These are phyloP conservation scores for Primulina huaijiensis DNA, from an alignment of 257 asterid genomes.

Conservation along the genomic window DNA sequence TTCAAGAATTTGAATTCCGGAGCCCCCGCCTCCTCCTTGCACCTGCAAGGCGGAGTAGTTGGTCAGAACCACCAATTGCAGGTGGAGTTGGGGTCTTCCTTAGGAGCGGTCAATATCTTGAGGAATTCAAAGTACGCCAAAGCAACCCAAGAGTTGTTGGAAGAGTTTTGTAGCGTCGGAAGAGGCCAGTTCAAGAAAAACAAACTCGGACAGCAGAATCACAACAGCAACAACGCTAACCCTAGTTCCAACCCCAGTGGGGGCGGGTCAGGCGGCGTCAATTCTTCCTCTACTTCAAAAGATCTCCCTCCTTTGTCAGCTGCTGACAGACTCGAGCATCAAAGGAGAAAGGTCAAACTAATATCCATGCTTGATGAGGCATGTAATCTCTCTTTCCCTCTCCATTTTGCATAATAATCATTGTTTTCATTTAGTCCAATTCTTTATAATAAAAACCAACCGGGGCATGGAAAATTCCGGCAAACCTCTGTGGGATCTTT, in stretches of 20 bases:
- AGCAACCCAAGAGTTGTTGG: conserved; percentile 80
- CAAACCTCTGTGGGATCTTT: conserved; percentile 28
- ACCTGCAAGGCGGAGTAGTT: conserved; percentile 26
- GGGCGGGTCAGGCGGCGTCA: conserved; percentile 25
- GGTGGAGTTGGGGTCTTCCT: conserved; percentile 42
- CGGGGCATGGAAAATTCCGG: conserved; percentile 31
- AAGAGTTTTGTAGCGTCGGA: conserved; percentile 92
- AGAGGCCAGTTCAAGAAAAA: conserved; percentile 70
- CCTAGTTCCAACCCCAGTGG: conserved; percentile 41
- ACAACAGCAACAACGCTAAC: conserved; percentile 31
- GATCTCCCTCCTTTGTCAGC: conserved; percentile 66
- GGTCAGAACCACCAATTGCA: conserved; percentile 43
- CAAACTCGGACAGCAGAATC: conserved; percentile 31
- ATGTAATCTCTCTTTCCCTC: conserved; percentile 38
- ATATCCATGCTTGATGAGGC: conserved; percentile 99
- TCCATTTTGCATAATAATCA: conserved; percentile 34
- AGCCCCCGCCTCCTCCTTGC: conserved; percentile 22
- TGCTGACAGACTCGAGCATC: conserved; percentile 89
- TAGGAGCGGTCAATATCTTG: conserved; percentile 54
- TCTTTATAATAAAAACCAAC: conserved; percentile 28
- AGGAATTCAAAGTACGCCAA: conserved; percentile 71
- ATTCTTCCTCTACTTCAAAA: conserved; percentile 52
- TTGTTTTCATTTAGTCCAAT: conserved; percentile 34
- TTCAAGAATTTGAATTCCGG: conserved; percentile 41
- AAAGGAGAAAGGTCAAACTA: conserved; percentile 97